These are phyloP conservation scores for Cladosporium sp. DNA, from an alignment of 2,329 filamentous ascomycete species.

Conservation along the genomic window DNA sequence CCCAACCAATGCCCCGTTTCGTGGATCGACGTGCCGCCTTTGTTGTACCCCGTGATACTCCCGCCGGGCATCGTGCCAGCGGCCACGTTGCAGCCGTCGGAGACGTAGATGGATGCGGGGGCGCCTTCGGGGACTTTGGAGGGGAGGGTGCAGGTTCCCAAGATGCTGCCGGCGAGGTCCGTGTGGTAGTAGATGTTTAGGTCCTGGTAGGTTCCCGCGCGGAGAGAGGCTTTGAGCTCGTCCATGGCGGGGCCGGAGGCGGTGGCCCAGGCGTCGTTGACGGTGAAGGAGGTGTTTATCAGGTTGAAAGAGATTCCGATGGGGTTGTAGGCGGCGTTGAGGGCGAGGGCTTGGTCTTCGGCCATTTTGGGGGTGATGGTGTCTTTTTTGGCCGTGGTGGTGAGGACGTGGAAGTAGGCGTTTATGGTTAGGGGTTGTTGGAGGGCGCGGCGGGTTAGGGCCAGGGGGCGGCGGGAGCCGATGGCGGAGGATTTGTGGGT, in stretches of 20 bases:
- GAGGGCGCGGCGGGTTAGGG: conserved; percentile 21
- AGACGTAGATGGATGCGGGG: conserved; percentile 36
- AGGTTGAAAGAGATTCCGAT: conserved; percentile 51
- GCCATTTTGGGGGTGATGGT: conserved; percentile 40
- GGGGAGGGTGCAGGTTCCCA: conserved; percentile 53
- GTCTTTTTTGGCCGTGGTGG: conserved; percentile 31
- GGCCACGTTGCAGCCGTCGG: conserved; percentile 55
- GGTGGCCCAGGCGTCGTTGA: conserved; percentile 52
- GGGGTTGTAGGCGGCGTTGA: conserved; percentile 43
- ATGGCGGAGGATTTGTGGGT: conserved; percentile 22
- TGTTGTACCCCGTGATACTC: conserved; percentile 45
- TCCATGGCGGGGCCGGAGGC: conserved; percentile 43
- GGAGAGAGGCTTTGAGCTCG: conserved; percentile 50
- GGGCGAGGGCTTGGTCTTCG: conserved; percentile 31
- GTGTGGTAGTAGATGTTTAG: conserved; percentile 59
- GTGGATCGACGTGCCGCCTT: conserved; percentile 44
- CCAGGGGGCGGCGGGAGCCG: conserved; percentile 6
- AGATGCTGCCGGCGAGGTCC: conserved; percentile 43
- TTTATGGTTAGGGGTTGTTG: conserved; percentile 33
- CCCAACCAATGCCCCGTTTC: conserved; percentile 47
- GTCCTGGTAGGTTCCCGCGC: conserved; percentile 49
- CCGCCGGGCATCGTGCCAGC: conserved; percentile 54
- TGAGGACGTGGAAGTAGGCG: conserved; percentile 44
- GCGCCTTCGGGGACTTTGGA: conserved; percentile 34
- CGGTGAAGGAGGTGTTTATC: conserved; percentile 44